phyloP scores from a whole-genome alignment of 2,329 filamentous ascomycete species.

The Cercospora sojina region DNA sequence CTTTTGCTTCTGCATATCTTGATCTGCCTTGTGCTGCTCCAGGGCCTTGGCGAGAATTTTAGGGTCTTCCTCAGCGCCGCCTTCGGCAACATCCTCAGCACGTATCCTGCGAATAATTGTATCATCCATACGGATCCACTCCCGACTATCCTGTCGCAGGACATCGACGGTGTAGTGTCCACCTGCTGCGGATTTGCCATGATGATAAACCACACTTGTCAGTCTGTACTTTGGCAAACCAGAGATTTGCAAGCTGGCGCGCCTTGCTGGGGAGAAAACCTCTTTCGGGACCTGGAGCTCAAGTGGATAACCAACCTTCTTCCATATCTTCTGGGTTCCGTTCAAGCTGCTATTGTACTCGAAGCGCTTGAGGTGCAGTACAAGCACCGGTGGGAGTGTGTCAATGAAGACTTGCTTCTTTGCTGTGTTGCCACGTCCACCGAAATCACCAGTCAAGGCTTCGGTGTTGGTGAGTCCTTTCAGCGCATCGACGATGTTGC shows the following conservation, averaged over 20 bases:
- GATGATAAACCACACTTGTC: conserved; percentile 91
- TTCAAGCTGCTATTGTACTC: conserved; percentile 79
- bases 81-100: conserved; percentile 85
- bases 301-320: conserved; percentile 91
- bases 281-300: conserved; percentile 93
- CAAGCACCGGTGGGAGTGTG: conserved; percentile 82
- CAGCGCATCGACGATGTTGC: conserved; percentile 88
- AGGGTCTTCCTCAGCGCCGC: conserved; percentile 75
- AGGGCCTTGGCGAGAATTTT: conserved; percentile 64
- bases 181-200: conserved; percentile 92
- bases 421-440: conserved; percentile 69
- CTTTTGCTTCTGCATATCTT: conserved; percentile 41
- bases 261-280: conserved; percentile 74
- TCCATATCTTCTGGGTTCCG: conserved; percentile 96
- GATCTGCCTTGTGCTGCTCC: conserved; percentile 65
- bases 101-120: conserved; percentile 82
- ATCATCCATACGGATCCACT: conserved; percentile 96
- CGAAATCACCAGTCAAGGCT: conserved; percentile 79
- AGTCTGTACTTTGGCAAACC: conserved; percentile 78
- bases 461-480: conserved; percentile 82
- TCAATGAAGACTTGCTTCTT: conserved; percentile 97
- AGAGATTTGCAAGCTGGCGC: conserved; percentile 54
- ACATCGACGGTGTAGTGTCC: conserved; percentile 99
- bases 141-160: conserved; percentile 85
- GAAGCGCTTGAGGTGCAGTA: conserved; percentile 95